Base-by-base conservation (phyloP, 495 filamentous ascomycete species). In the Haplographium delicatum region DNA sequence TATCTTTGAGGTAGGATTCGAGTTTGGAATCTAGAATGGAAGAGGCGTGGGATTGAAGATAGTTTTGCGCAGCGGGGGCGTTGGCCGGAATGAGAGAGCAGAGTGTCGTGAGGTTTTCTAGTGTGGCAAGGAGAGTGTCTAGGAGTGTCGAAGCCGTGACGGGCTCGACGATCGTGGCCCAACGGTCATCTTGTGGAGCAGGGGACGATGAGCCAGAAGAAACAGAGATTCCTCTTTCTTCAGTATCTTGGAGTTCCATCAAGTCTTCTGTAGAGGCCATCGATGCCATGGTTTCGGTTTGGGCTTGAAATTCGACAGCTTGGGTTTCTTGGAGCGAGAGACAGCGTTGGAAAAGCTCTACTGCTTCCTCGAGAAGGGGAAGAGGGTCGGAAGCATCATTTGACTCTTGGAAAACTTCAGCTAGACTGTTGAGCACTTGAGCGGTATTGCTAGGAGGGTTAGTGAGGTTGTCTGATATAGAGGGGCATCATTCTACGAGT, bases 371-470 rank as follows among this genome's bases (percentile, higher is more conserved):
- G 9, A 85, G 64, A 13, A 78, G 69, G 64, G 49, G 62, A 58
- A 70, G 64, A 25, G 64, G 59, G 30, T 72, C 65, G 20, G 31
- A 16, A 6, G n/a, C 20, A 6, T 24, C 19, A 25, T 16, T 34
- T 20, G 25, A 20, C 4, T 82, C 77, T 6, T 72, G 64, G 6
- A 81, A 53, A 2, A 64, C 65, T 64, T 88, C 84, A 5, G 77
- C 80, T 19, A 86, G 62, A 55, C 78, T 82, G 3, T 76, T 81
- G 15, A 86, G 68, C 8, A 85, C 79, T 66, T 86, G 84, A 7
- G 50, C 28, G 54, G 53, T 37, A 30, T 47, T 39, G 30, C 42
- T 57, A 18, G 15, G 13, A 10, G 23, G 27, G 23, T 51, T 34
- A 51, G 48, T 47, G 10, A 31, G 13, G 6, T 7, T 31, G n/a